Percentiles rank a stretch among this genome's conserved stretches.
Evolutionary conservation across 2,329 filamentous ascomycete species (phyloP).

Genomic region (Penicillium brasilianum): DNA sequence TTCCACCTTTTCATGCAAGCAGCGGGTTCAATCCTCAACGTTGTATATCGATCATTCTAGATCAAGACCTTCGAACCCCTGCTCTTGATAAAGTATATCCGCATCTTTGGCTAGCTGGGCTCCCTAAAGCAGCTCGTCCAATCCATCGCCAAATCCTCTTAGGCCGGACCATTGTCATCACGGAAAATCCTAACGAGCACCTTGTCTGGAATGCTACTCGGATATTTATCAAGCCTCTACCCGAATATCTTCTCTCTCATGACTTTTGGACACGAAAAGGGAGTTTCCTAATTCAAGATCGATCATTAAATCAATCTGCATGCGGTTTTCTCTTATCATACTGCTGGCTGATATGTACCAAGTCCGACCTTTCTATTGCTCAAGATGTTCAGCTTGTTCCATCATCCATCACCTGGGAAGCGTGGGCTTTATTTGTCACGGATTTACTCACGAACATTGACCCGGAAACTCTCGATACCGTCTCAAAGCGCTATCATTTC

Average conservation of each 20-base stretch:
- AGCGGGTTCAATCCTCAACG: not conserved
- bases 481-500: slow-evolving; percentile 43
- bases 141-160: slow-evolving; percentile 48
- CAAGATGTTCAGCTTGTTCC: slow-evolving; percentile 43
- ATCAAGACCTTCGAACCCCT: slow-evolving; percentile 3
- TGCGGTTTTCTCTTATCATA: slow-evolving; percentile 10
- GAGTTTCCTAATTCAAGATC: not conserved
- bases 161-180: slow-evolving; percentile 46
- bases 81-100: not conserved
- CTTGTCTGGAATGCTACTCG: slow-evolving; percentile 42
- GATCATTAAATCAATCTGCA: not conserved
- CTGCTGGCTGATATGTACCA: slow-evolving; percentile 6
- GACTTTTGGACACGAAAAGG: slow-evolving; percentile 24
- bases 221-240: slow-evolving; percentile 53
- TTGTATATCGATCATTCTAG: not conserved
- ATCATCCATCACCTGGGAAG: slow-evolving; percentile 25
- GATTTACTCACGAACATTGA: slow-evolving; percentile 14
- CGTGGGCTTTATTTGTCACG: slow-evolving; percentile 34
- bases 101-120: slow-evolving; percentile 19
- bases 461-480: slow-evolving; percentile 34
- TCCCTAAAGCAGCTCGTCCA: slow-evolving; percentile 17
- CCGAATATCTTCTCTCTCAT: slow-evolving; percentile 30
- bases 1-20: not conserved
- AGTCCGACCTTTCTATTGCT: slow-evolving; percentile 44
- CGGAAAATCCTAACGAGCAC: slow-evolving; percentile 50